Evolutionary conservation across 2,329 filamentous ascomycete genomes (phyloP).

Genomic region (Exophiala sp.): DNA sequence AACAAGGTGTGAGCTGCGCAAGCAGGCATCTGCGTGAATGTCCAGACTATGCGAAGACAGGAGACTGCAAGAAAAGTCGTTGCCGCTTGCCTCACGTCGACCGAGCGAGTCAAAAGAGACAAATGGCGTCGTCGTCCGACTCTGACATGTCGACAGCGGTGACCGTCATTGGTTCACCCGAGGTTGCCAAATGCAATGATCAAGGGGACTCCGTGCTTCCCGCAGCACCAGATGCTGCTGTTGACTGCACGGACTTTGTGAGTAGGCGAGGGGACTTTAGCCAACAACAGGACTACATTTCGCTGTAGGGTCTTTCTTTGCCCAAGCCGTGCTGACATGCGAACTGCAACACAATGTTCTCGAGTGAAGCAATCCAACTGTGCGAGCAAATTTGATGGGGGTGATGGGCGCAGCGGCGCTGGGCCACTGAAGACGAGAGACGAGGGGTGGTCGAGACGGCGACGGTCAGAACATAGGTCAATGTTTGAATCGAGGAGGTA

Average conservation of each 20-base stretch:
- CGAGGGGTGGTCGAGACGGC: too few species aligned
- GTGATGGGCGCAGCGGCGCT: too few species aligned
- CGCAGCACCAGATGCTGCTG: constrained; percentile 28
- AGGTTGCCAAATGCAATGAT: constrained; percentile 36
- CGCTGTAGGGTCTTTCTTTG: neutral
- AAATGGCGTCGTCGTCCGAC: neutral
- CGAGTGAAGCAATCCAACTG: too few species aligned
- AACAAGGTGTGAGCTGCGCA: constrained; percentile 70
- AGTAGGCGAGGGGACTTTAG: constrained; percentile 3
- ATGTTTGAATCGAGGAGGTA: neutral
- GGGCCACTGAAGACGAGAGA: too few species aligned
- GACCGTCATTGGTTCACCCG: constrained; percentile 30
- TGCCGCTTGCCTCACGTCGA: constrained; percentile 87
- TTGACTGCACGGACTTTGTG: constrained; percentile 32
- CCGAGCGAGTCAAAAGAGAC: constrained; percentile 74
- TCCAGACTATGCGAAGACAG: constrained; percentile 90
- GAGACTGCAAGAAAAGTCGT: constrained; percentile 72
- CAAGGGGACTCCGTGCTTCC: neutral
- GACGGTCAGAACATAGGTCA: too few species aligned
- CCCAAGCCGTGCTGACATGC: too few species aligned
- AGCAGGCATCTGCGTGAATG: constrained; percentile 90
- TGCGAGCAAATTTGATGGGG: too few species aligned
- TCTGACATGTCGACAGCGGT: constrained; percentile 32
- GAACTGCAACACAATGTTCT: too few species aligned
- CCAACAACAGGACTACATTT: constrained; percentile 16